Conservation (phyloP, 2,329 filamentous ascomycete genomes). For the Raffaelea arxii region DNA sequence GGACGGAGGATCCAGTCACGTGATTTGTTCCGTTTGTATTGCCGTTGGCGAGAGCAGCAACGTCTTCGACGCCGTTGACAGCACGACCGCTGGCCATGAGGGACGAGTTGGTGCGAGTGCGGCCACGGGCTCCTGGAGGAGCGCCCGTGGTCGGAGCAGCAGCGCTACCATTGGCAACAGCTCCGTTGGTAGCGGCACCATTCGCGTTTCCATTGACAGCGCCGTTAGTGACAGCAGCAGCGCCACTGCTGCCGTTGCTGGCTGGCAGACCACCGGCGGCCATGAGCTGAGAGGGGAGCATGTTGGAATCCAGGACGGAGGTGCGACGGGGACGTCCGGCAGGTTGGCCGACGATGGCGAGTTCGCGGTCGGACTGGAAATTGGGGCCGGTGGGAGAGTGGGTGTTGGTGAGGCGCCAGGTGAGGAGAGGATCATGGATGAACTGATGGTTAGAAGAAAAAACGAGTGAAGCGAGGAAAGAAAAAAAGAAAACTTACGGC, state of each 20-base stretch:
- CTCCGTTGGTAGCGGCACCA: not conserved
- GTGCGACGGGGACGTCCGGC: constrained; percentile 50
- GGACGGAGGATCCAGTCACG: not conserved
- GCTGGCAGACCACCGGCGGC: constrained; percentile 20
- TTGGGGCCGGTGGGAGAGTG: constrained; percentile 56
- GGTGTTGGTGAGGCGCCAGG: constrained; percentile 74
- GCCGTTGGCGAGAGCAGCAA: not conserved
- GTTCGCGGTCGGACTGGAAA: constrained; percentile 52
- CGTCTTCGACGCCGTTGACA: constrained; percentile 15
- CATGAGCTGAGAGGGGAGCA: constrained; percentile 49
- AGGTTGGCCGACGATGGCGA: constrained; percentile 34
- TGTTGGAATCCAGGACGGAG: constrained; percentile 58
- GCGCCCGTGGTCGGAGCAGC: too few relatives aligned
- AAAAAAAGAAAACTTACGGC: constrained; percentile 55
- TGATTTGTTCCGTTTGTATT: not conserved
- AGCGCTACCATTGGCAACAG: too few relatives aligned
- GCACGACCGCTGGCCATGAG: constrained; percentile 16
- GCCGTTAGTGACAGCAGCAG: not conserved
- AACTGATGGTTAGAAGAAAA: constrained; percentile 49
- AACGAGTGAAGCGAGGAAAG: constrained; percentile 4
- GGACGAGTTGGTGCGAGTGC: not conserved
- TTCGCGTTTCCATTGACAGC: not conserved
- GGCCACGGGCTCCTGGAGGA: not conserved
- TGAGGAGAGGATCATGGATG: constrained; percentile 97
- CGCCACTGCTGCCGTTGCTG: constrained; percentile 6